Evolutionary conservation across 805 yeast species (phyloP), one percentile per base, ranked within the genome.

Genomic region (Tetrapisispora namnaoensis): DNA sequence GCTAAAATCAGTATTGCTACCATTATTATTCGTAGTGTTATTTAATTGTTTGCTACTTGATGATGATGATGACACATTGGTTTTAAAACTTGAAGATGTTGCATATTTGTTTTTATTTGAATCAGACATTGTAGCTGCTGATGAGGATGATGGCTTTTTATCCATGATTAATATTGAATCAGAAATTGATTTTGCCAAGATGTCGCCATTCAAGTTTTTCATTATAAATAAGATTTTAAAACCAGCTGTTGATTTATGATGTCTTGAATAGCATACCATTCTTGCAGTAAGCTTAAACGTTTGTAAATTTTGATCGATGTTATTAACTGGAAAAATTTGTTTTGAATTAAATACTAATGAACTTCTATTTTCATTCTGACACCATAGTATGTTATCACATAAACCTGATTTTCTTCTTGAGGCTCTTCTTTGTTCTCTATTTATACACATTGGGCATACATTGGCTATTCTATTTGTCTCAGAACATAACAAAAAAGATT

Each of bases 241-340:
- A 1, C 99, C 99, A 38, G 76, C 76, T n/a, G 82, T 71, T 53
- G 90, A 96, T 55, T 81, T 80, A 67, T 93, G 99, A 67, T 93
- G 99, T 55, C 98, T 79, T 69, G 98, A 93, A 65, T 93, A 91
- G 67, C 99, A 91, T 10, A 91, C 91, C 39, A 93, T 79, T 66
- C 99, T 78, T 22, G 96, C 70, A 20, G 79, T 77, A 4, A 80
- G 62, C 45, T 75, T 79, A 18, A 78, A 58, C 28, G 49, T 43
- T 37, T 44, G 35, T 22, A 27, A 11, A 18, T 35, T 22, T 9
- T 55, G 53, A 17, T 51, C 56, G 27, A 55, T 54, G 14, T 56
- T 61, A 32, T 58, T 61, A 34, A 60, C 53, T 47, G 87, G 78
- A 38, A 88, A 76, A 22, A 93, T 76, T 67, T 91, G 97, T 59